Evolutionary conservation across 139 green algal genomes (phyloP), one percentile per base, ranked within the genome.

Genomic region (Parachlorella kessleri): DNA sequence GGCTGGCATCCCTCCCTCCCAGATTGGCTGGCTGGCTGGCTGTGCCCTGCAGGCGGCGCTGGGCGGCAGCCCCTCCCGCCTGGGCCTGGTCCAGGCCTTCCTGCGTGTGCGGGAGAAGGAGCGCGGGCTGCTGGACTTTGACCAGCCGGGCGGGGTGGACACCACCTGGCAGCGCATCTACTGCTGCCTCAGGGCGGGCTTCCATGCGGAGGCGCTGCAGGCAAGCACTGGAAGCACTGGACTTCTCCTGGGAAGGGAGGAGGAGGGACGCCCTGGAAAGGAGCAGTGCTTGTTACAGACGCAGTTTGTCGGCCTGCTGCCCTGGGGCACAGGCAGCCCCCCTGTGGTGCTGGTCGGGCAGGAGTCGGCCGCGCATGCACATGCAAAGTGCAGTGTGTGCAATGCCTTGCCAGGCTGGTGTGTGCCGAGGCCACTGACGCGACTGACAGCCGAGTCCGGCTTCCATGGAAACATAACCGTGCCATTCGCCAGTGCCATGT

Each of bases 161-260:
- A 96, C 93, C 32, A 81, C 82, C 10, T 96, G 91, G 90, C 82
- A 78, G n/a, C 81, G 92, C 82, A 78, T 97, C 67, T 97, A 90
- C 83, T 88, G 83, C 70, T 87, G 79, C 81, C 84, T 97, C 32
- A 85, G 93, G 33, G 87, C 87, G 32, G 93, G 92, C 42, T 92
- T 88, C 75, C 54, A 81, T 28, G 75, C 85, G 36, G 84, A 92
- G 30, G 93, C 93, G 2, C 71, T 88, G 18, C 69, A 85, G 40
- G 88, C 92, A 59, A 64, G 84, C 2, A 30, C 6, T 76, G 41
- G 21, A 71, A 32, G 59, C 75, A 4, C 81, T 78, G 35, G 14
- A 6, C 4, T 36, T 63, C 48, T 80, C 53, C 24, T 80, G 37
- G 66, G 54, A 7, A 33, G 54, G 54, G 64, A 64, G 33, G 72